Percentiles rank a stretch among this genome's conserved stretches.
phyloP scores from a whole-genome alignment of 2,329 filamentous ascomycete genomes.

The Trichophyton equinum region DNA sequence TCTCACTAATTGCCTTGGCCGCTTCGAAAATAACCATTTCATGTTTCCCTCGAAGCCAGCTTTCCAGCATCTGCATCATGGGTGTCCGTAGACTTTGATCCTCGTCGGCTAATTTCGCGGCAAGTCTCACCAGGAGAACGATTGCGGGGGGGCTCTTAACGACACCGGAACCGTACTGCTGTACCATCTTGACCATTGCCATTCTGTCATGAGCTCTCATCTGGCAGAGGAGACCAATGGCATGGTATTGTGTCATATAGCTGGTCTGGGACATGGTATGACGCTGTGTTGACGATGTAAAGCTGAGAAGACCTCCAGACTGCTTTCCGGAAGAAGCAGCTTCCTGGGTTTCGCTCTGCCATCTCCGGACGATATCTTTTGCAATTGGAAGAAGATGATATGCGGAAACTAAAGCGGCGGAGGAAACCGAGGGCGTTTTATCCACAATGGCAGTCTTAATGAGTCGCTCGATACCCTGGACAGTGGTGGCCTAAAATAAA shows the following conservation, averaged over 20 bases:
- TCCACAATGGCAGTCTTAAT: constrained; percentile 99
- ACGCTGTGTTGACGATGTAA: constrained; percentile 64
- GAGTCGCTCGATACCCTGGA: constrained; percentile 93
- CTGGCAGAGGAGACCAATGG: constrained; percentile 91
- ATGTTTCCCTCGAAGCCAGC: constrained; percentile 95
- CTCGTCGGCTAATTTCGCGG: constrained; percentile 87
- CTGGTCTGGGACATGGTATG: constrained; percentile 67
- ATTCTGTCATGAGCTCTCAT: constrained; percentile 97
- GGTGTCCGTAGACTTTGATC: constrained; percentile 78
- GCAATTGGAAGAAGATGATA: constrained; percentile 96
- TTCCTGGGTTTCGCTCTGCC: constrained; percentile 98
- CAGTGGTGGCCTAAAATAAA: constrained; percentile 61
- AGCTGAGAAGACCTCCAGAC: constrained; percentile 80
- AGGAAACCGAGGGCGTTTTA: constrained; percentile 94
- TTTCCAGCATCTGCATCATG: constrained; percentile 94
- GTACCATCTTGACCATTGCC: constrained; percentile 99
- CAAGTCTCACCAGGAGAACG: constrained; percentile 82
- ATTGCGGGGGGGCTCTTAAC: constrained; percentile 91
- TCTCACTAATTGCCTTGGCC: constrained; percentile 92
- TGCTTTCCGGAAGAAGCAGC: constrained; percentile 84
- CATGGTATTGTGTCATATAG: constrained; percentile 97
- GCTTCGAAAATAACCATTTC: constrained; percentile 99
- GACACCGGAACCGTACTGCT: constrained; percentile 87
- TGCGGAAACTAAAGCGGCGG: constrained; percentile 87
- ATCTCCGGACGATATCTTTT: constrained; percentile 85